Evolutionary conservation across 208 protist genomes (phyloP).

Genomic region (Acanthamoeba healyi): DNA sequence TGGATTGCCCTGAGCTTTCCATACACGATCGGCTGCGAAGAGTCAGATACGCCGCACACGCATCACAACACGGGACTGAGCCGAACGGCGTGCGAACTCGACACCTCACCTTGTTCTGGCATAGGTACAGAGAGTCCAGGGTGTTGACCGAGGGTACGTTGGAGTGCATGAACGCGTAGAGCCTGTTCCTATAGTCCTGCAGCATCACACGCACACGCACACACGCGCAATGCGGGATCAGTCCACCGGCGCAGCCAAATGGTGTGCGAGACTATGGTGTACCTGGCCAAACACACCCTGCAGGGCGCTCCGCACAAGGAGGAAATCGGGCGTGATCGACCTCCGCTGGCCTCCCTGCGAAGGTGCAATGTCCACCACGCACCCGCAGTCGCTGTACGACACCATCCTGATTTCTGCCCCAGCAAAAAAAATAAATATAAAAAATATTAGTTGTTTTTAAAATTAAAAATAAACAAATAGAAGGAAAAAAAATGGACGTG

Average conservation of each 20-base stretch:
- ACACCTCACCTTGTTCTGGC: not conserved
- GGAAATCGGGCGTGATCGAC: conserved; percentile 15
- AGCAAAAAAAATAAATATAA: too few species aligned
- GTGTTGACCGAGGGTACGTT: conserved; percentile 49
- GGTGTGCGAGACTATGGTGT: too few species aligned
- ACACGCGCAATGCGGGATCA: too few species aligned
- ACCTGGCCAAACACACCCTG: conserved; percentile 28
- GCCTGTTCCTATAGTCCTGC: not conserved
- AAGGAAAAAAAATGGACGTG: not conserved
- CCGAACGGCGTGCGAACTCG: too few species aligned
- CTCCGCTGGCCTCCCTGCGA: not conserved
- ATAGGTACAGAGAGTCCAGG: not conserved
- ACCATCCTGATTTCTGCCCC: conserved; percentile 9
- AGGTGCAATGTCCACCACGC: not conserved
- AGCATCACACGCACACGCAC: too few species aligned
- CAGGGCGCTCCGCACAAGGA: not conserved
- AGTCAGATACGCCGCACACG: too few species aligned
- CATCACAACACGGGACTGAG: too few species aligned
- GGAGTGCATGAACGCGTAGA: conserved; percentile 28
- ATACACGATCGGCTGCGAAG: conserved; percentile 16
- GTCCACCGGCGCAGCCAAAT: too few species aligned
- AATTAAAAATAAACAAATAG: not conserved
- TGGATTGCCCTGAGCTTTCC: conserved; percentile 20
- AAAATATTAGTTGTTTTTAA: too few species aligned
- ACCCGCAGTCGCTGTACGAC: conserved; percentile 21